Conservation (phyloP, 139 green algal species). For the Spirogloea muscicola region DNA sequence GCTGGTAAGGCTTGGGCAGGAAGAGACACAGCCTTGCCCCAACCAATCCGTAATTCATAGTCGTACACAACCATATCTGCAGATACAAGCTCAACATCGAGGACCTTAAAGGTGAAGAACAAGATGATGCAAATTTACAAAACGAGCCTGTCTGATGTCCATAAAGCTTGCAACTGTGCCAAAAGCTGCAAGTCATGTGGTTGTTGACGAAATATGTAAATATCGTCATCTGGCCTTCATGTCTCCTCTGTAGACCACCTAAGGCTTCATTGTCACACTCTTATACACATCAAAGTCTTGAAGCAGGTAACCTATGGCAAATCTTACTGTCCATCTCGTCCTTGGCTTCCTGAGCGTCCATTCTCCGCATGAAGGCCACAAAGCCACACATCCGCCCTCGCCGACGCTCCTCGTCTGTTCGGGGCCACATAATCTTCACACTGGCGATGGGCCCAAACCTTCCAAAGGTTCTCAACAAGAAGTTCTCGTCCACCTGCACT, state of each 20-base stretch:
- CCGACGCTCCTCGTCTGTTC: conserved; percentile 83
- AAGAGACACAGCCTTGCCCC: conserved; percentile 84
- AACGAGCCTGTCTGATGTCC: too few relatives aligned
- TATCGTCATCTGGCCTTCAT: too few relatives aligned
- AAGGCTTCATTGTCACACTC: too few relatives aligned
- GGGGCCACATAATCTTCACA: conserved; percentile 98
- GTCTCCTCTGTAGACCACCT: too few relatives aligned
- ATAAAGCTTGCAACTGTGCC: too few relatives aligned
- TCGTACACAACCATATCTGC: conserved; percentile 24
- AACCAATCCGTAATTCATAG: conserved; percentile 65
- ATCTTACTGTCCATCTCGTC: conserved; percentile 72
- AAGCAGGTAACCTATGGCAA: too few relatives aligned
- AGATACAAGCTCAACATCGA: background rate
- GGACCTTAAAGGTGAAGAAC: background rate
- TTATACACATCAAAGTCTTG: too few relatives aligned
- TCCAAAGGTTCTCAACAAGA: conserved; percentile 82
- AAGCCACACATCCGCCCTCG: conserved; percentile 88
- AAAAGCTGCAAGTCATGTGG: too few relatives aligned
- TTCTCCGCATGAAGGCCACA: conserved; percentile 85
- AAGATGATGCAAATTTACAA: background rate
- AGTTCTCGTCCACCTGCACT: conserved; percentile 72
- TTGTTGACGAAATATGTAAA: too few relatives aligned
- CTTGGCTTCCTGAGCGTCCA: conserved; percentile 54
- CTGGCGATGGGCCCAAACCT: conserved; percentile 83
- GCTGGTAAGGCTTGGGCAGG: conserved; percentile 63